Evolutionary conservation across 2,329 filamentous ascomycete genomes (phyloP), one percentile per base, ranked within the genome.

Genomic region (Trichophyton equinum): DNA sequence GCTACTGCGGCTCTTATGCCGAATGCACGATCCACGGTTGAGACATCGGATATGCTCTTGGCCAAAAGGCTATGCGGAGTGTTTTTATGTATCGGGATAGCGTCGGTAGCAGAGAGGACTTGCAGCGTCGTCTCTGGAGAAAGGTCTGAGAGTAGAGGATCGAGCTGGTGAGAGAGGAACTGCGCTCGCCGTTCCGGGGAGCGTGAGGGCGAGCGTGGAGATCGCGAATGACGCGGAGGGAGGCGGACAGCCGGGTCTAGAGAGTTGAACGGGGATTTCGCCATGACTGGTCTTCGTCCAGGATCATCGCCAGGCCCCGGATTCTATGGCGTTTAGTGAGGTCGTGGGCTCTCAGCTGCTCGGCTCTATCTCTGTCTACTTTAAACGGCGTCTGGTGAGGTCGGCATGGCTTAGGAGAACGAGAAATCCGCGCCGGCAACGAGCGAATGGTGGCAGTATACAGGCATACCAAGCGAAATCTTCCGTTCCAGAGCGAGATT

Each of bases 1-100:
- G 79, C 79, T 67, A 81, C 75, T 30, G 83, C 83, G 27, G 83
- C 83, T 64, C 81, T 78, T 59, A 80, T 78, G 6, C 82, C 83
- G 63, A 85, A 72, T 33, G 81, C 81, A 65, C 82, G 76, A 70
- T 86, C 82, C 9, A 79, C 76, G 1, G 76, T 71, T 2, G 82
- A 82, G 9, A 82, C 80, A 62, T 76, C 75, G 1, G 79, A 77
- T 64, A 85, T 82, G 69, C 80, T 82, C 56, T 73, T 72, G 33
- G 72, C 68, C 15, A 79, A 69, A 33, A 74, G 70, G 66, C 74
- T 72, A 59, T 77, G 70, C 11, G 74, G 70, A 22, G 67, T 67
- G 60, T 68, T 64, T 64, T 71, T 71, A 53, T 33, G 1, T n/a
- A 68, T 70, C 6, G 72, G 70, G 4, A 78, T 72, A 0, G 72